Conservation (phyloP, 805 yeast species). For the Kodamaea jinghongensis region DNA sequence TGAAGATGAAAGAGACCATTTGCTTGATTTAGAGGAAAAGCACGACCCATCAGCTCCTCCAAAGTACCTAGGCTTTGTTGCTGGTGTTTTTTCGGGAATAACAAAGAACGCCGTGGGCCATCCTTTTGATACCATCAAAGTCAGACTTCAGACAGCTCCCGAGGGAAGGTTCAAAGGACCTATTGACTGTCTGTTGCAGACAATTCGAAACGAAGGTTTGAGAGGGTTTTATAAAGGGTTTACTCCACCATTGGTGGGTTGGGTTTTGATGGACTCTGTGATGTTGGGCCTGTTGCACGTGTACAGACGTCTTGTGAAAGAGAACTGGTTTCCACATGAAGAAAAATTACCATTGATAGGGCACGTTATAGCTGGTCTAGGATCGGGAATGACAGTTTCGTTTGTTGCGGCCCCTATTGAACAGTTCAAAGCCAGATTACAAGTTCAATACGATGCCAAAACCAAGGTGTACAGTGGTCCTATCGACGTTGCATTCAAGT, state of each 20-base stretch:
- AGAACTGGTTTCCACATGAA: conserved; percentile 58
- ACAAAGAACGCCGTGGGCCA: conserved; percentile 89
- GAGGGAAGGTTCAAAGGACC: conserved; percentile 70
- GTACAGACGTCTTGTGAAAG: conserved; percentile 66
- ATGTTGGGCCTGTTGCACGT: conserved; percentile 85
- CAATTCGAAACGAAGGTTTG: conserved; percentile 71
- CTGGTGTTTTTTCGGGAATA: conserved; percentile 85
- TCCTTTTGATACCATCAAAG: conserved; percentile 90
- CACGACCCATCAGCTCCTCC: conserved; percentile 35
- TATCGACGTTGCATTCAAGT: conserved; percentile 62
- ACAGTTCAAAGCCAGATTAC: conserved; percentile 82
- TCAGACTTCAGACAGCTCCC: conserved; percentile 71
- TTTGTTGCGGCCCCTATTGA: conserved; percentile 97
- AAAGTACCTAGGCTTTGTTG: conserved; percentile 70
- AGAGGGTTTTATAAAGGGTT: conserved; percentile 85
- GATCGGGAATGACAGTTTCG: conserved; percentile 91
- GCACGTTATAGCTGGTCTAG: conserved; percentile 68
- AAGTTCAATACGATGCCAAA: conserved; percentile 82
- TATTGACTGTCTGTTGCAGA: conserved; percentile 71
- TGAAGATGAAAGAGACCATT: conserved; percentile 25
- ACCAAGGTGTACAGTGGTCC: conserved; percentile 74
- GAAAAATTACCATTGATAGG: conserved; percentile 69
- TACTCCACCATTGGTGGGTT: conserved; percentile 89
- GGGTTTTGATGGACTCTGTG: conserved; percentile 92
- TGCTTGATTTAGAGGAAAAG: conserved; percentile 12